Conservation (phyloP, 1,139 yeast genomes). For the Lodderomyces parapsilosis region DNA sequence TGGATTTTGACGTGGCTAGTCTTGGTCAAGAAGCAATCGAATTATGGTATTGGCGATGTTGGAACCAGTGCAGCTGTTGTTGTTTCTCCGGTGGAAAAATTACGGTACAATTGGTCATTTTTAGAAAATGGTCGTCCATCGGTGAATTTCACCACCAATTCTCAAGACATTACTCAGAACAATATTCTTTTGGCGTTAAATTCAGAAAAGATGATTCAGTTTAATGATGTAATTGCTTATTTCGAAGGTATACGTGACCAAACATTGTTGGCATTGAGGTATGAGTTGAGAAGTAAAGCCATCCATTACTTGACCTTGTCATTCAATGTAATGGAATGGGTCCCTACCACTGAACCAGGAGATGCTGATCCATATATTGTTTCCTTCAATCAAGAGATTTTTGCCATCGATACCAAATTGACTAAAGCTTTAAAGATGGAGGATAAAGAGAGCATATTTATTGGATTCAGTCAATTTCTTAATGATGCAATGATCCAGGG, state of each 20-base stretch:
- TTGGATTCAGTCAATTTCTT: conserved; percentile 59
- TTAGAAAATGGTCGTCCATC: conserved; percentile 43
- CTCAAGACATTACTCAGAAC: conserved; percentile 20
- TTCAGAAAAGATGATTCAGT: conserved; percentile 40
- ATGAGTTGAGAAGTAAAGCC: conserved; percentile 63
- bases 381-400: conserved; percentile 58
- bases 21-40: conserved; percentile 43
- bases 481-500: conserved; percentile 60
- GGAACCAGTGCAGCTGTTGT: conserved; percentile 20
- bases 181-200: conserved; percentile 38
- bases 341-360: conserved; percentile 51
- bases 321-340: conserved; percentile 41
- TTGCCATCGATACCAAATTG: conserved; percentile 46
- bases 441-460: conserved; percentile 33
- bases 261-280: conserved; percentile 58
- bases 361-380: conserved; percentile 66
- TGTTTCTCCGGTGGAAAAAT: conserved; percentile 38
- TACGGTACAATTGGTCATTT: conserved; percentile 59
- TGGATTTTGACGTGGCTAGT: conserved; percentile 61
- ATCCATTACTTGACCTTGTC: conserved; percentile 59
- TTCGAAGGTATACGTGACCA: conserved; percentile 49
- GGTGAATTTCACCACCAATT: conserved; percentile 22
- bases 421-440: conserved; percentile 24
- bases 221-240: conserved; percentile 44
- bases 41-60: conserved; percentile 26